These are phyloP conservation scores for Plasmodium falciparum DNA, from an alignment of 169 alveolate genomes.

Conservation along the genomic window DNA sequence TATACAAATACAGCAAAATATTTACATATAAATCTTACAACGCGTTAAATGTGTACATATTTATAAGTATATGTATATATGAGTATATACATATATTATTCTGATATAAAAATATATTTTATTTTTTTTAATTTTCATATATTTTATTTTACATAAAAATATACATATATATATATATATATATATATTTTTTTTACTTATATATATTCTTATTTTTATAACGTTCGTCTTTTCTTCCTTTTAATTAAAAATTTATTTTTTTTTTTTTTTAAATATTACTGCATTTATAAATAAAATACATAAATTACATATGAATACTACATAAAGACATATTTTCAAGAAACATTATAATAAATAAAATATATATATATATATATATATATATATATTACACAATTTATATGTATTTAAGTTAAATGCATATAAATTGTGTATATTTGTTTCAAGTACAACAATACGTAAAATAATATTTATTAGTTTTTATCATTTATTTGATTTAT, in stretches of 20 bases:
- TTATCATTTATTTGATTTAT: not conserved
- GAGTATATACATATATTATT: no score
- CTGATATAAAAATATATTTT: no score
- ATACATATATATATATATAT: constrained; percentile 23
- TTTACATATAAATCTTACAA: no score
- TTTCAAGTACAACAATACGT: no score
- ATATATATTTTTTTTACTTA: not conserved
- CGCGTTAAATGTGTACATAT: no score
- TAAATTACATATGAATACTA: constrained; percentile 8
- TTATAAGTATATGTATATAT: no score
- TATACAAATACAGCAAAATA: no score
- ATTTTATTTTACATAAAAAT: not conserved
- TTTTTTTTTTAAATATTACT: constrained; percentile 9
- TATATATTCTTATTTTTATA: not conserved
- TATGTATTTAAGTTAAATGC: no score
- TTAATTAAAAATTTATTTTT: not conserved
- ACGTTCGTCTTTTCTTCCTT: no score
- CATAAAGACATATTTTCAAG: constrained; percentile 33
- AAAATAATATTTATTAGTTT: no score
- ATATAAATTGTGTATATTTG: no score
- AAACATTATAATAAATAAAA: not conserved
- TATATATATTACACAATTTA: constrained; percentile 12
- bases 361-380: constrained; percentile 3
- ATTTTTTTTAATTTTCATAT: no score
- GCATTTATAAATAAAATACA: not conserved